Evolutionary conservation across 257 asterid species (phyloP).

Genomic region (Salvia rosmarinus): DNA sequence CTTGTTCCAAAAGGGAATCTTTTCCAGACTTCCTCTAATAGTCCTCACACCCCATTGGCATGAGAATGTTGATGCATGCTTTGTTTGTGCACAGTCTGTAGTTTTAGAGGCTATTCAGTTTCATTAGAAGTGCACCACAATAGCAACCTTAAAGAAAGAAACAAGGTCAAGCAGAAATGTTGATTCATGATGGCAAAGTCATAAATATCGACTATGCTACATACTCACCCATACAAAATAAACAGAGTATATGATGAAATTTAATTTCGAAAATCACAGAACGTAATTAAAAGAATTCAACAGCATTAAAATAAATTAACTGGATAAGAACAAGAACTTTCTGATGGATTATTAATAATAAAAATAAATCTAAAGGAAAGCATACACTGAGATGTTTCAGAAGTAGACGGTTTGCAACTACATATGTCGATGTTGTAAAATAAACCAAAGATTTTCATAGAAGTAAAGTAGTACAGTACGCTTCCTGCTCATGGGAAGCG

Average conservation of each 20-base stretch:
- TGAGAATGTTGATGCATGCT: too few species aligned
- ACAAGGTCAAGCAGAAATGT: constrained; percentile 15
- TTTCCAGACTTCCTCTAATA: too few species aligned
- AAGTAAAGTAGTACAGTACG: too few species aligned
- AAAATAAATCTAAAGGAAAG: neutral
- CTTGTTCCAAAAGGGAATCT: too few species aligned
- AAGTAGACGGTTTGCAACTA: neutral
- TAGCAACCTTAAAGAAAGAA: constrained; percentile 16
- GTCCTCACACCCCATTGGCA: too few species aligned
- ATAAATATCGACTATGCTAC: neutral
- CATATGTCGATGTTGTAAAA: neutral
- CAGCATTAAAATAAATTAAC: neutral
- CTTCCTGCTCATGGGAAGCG: constrained; percentile 21
- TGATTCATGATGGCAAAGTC: neutral
- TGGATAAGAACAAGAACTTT: neutral
- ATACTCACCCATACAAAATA: neutral
- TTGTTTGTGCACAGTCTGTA: too few species aligned
- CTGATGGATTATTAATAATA: constrained; percentile 2
- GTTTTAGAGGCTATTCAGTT: constrained; percentile 24
- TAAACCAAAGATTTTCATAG: neutral
- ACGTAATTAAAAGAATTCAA: too few species aligned
- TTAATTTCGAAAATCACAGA: too few species aligned
- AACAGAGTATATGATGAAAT: neutral
- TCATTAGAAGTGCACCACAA: neutral
- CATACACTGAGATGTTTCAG: neutral